A percentile compares a stretch with the other conserved stretches of the same genome.
phyloP scores from a whole-genome alignment of 208 protist genomes.

The Lotmaria passim region DNA sequence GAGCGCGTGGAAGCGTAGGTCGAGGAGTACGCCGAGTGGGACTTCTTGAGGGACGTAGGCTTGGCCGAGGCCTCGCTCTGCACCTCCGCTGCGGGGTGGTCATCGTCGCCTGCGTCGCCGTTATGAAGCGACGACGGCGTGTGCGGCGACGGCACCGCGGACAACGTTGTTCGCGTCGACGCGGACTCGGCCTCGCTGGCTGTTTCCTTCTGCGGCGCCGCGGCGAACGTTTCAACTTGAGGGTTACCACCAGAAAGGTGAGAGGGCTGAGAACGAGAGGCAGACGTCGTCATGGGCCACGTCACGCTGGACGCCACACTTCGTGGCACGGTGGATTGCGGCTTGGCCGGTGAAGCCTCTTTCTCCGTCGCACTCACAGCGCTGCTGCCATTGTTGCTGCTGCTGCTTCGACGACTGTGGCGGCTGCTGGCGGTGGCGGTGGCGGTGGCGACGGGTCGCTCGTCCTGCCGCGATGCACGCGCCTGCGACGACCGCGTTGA shows the following conservation, averaged over 20 bases:
- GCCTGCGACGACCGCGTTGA: not conserved
- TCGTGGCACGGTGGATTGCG: not conserved
- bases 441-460: not conserved
- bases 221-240: not conserved
- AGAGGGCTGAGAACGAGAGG: not conserved
- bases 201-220: not conserved
- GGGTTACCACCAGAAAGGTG: not conserved
- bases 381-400: too few relatives aligned
- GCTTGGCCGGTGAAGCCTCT: not conserved
- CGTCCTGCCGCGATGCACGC: not conserved
- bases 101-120: too few relatives aligned
- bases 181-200: not conserved
- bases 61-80: not conserved
- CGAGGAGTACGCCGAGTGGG: slow-evolving; percentile 2
- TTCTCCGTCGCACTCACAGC: slow-evolving; percentile 1
- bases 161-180: not conserved
- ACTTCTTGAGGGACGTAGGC: not conserved
- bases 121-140: not conserved
- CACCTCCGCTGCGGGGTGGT: not conserved
- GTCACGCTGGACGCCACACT: not conserved
- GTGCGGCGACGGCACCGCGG: not conserved
- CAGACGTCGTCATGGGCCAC: not conserved
- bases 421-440: not conserved
- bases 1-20: slow-evolving; percentile 3
- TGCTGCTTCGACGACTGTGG: not conserved